Evolutionary conservation across 176 grass and related monocot species (phyloP), one percentile per base, ranked within the genome.

Genomic region (Triticum monococcum): DNA sequence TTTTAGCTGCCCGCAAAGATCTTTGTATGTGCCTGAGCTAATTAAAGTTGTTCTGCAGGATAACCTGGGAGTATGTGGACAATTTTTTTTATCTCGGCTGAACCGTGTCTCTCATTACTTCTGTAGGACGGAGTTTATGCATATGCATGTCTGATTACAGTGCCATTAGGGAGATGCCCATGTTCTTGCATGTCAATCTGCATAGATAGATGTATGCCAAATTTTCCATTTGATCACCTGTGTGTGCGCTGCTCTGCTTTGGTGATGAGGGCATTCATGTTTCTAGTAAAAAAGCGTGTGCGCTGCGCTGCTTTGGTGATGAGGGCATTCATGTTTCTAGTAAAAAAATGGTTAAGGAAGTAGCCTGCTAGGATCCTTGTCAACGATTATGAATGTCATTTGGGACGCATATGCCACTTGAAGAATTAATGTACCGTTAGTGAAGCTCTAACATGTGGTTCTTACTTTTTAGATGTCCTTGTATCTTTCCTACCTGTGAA

Each of bases 101-200:
- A 22, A 31, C 12, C 17, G 30, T 77, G 30, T 77, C 30, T 22
- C 28, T 52, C 48, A 12, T 48, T 77, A 77, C 26, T 56, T 50
- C 13, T 52, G 18, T 77, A 77, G 28, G 31, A 30, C n/a, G 43
- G 23, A 10, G 60, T 45, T 80, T 66, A 41, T 79, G 77, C 32
- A 46, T 26, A 32, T n/a, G 17, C 64, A 52, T 26, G 25, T 67
- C 64, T 80, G 37, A 45, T 80, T 60, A 13, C 20, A 2, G 20
- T 78, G 20, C 35, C 20, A 79, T 62, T 61, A 52, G 14, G 54
- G 77, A 40, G 40, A 48, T 81, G 62, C 17, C 31, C 25, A 45
- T 81, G 62, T 81, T 68, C 30, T 81, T 69, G 79, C 17, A 52
- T 33, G 43, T 46, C 77, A 25, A 24, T 40, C 57, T 40, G 77